Conservation (phyloP, 2,329 filamentous ascomycete genomes). For the Penicillium rolfsii region DNA sequence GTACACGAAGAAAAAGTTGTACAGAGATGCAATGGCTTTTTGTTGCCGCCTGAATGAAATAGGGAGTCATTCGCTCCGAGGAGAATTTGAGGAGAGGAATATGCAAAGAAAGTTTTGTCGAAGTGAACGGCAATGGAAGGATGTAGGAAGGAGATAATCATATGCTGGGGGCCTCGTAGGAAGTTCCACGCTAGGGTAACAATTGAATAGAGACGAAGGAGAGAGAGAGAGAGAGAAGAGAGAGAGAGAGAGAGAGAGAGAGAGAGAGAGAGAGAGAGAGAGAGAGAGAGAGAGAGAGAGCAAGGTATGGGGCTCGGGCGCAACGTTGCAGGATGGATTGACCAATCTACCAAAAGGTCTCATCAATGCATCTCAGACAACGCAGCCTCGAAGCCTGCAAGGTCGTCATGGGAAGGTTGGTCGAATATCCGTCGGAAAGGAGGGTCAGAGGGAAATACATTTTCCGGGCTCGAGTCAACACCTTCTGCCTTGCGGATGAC, state of each 20-base stretch:
- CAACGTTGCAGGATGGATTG: background rate
- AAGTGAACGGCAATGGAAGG: background rate
- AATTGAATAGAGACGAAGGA: background rate
- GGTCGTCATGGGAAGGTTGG: conserved; percentile 41
- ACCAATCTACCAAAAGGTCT: background rate
- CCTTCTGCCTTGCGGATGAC: conserved; percentile 54
- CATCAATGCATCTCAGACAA: conserved; percentile 30
- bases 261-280: too few relatives aligned
- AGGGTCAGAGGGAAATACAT: conserved; percentile 42
- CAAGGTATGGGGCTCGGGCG: background rate
- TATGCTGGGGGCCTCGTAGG: background rate
- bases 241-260: too few relatives aligned
- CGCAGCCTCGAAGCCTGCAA: conserved; percentile 36
- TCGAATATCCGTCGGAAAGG: conserved; percentile 55
- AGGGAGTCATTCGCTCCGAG: background rate
- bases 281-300: too few relatives aligned
- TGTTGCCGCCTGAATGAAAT: conserved; percentile 16
- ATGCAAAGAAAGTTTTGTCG: conserved; percentile 18
- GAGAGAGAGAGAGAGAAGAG: background rate
- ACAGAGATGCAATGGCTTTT: conserved; percentile 25
- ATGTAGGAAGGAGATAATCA: background rate
- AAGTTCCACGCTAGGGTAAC: background rate
- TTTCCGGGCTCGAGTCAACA: conserved; percentile 40
- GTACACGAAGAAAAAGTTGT: conserved; percentile 27
- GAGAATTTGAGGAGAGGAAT: background rate